Conservation (phyloP, 2,329 filamentous ascomycete genomes). For the Penicillium sp. region DNA sequence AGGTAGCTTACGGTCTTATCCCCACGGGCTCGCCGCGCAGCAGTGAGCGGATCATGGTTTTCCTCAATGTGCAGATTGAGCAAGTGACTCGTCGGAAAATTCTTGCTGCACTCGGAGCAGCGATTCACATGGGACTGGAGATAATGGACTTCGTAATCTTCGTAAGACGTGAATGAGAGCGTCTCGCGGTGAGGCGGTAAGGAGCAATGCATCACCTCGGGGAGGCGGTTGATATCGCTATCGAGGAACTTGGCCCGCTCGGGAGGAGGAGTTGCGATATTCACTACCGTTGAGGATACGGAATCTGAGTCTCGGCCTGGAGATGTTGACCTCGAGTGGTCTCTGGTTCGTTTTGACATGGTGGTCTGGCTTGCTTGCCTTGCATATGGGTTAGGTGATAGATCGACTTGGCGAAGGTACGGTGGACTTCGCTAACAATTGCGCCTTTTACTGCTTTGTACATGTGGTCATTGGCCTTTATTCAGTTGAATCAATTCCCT, state of each 20-base stretch:
- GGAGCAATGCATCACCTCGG: conserved; percentile 67
- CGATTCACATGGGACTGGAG: conserved; percentile 74
- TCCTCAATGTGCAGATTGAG: conserved; percentile 84
- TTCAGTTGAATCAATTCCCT: too few relatives aligned
- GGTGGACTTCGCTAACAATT: background rate
- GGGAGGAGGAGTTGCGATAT: conserved; percentile 15
- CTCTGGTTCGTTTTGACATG: conserved; percentile 61
- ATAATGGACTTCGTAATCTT: conserved; percentile 86
- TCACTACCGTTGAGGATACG: conserved; percentile 30
- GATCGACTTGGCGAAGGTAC: conserved; percentile 20
- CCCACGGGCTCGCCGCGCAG: conserved; percentile 68
- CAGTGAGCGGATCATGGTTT: conserved; percentile 77
- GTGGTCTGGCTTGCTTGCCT: conserved; percentile 14
- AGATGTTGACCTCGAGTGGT: conserved; percentile 47
- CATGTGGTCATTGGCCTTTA: background rate
- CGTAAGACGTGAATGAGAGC: conserved; percentile 67
- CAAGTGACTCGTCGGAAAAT: conserved; percentile 80
- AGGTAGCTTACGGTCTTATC: conserved; percentile 71
- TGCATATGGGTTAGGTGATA: conserved; percentile 19
- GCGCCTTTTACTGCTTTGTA: background rate
- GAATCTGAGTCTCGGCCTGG: conserved; percentile 29
- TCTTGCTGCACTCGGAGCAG: conserved; percentile 78
- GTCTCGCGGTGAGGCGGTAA: conserved; percentile 73
- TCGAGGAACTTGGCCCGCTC: conserved; percentile 55
- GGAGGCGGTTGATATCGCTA: conserved; percentile 48